Evolutionary conservation across 2,329 filamentous ascomycete genomes (phyloP).

Genomic region (Penicillium psychrosexuale): DNA sequence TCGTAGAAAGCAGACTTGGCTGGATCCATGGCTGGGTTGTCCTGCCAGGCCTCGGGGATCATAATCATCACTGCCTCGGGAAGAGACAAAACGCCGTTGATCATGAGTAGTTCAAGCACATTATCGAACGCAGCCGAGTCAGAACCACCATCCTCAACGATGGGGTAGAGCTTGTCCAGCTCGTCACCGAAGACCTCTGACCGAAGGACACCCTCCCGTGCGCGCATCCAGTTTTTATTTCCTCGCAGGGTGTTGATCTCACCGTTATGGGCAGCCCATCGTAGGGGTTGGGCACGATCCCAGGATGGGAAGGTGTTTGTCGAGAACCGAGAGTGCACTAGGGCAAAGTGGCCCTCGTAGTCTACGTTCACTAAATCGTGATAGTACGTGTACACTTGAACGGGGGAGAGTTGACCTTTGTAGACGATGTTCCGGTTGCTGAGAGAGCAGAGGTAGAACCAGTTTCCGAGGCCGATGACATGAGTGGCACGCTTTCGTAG

Average conservation of each 20-base stretch:
- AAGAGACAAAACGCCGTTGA: constrained; percentile 92
- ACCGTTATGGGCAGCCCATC: constrained; percentile 97
- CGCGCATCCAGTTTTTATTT: constrained; percentile 99
- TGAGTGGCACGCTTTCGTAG: constrained; percentile 93
- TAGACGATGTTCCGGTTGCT: constrained; percentile 99
- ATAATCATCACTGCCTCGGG: constrained; percentile 98
- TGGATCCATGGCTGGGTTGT: constrained; percentile 85
- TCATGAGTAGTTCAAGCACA: constrained; percentile 85
- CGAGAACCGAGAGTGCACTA: constrained; percentile 95
- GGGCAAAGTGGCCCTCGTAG: constrained; percentile 93
- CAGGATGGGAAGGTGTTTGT: constrained; percentile 98
- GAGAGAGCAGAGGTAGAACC: constrained; percentile 97
- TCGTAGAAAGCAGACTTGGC: constrained; percentile 97
- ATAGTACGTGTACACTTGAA: constrained; percentile 97
- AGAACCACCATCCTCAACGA: constrained; percentile 93
- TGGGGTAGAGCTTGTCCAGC: constrained; percentile 83
- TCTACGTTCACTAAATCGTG: constrained; percentile 95
- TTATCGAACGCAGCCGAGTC: constrained; percentile 98
- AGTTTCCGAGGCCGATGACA: constrained; percentile 92
- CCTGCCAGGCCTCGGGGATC: constrained; percentile 98
- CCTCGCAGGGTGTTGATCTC: constrained; percentile 97
- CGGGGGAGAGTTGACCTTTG: constrained; percentile 91
- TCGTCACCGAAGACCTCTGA: constrained; percentile 91
- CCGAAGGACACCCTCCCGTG: constrained; percentile 89
- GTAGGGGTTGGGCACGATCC: constrained; percentile 92